These are phyloP conservation scores for Sarcomyxa edulis DNA, from an alignment of 768 basidiomycete genomes.

Conservation along the genomic window DNA sequence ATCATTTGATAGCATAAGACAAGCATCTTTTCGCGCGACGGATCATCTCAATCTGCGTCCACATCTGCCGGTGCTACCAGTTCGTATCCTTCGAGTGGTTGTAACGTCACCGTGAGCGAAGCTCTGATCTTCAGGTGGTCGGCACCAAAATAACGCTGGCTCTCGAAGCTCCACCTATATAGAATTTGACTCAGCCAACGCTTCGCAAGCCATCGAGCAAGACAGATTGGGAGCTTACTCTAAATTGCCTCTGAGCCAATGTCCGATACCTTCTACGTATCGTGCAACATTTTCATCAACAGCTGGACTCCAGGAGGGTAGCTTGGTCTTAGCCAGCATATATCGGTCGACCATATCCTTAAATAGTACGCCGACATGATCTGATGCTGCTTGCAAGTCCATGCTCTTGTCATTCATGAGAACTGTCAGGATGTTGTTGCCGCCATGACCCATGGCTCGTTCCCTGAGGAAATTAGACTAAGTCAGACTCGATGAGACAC, in stretches of 20 bases:
- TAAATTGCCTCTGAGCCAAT: no score
- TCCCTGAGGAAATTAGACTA: conserved; percentile 24
- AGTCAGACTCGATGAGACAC: no score
- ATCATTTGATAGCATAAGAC: no score
- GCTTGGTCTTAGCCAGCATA: no score
- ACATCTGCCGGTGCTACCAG: no score
- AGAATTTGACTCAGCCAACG: conserved; percentile 12
- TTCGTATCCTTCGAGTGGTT: conserved; percentile 31
- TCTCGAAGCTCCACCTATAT: conserved; percentile 61
- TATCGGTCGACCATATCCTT: no score
- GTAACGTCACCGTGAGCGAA: conserved; percentile 38
- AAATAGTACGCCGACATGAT: no score
- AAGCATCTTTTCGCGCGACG: no score
- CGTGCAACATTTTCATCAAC: no score
- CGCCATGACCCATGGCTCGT: conserved; percentile 28
- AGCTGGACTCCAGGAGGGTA: no score
- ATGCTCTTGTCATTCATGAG: conserved; percentile 30
- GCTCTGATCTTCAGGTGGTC: conserved; percentile 44
- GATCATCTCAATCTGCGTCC: no score
- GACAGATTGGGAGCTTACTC: conserved; percentile 18
- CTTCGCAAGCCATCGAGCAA: conserved; percentile 2
- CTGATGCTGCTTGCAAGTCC: conserved; percentile 32
- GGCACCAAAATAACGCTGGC: conserved; percentile 60
- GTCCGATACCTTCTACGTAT: no score
- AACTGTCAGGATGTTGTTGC: conserved; percentile 38